Conservation (phyloP, 805 yeast genomes). For the Metschnikowia noctiluminum region DNA sequence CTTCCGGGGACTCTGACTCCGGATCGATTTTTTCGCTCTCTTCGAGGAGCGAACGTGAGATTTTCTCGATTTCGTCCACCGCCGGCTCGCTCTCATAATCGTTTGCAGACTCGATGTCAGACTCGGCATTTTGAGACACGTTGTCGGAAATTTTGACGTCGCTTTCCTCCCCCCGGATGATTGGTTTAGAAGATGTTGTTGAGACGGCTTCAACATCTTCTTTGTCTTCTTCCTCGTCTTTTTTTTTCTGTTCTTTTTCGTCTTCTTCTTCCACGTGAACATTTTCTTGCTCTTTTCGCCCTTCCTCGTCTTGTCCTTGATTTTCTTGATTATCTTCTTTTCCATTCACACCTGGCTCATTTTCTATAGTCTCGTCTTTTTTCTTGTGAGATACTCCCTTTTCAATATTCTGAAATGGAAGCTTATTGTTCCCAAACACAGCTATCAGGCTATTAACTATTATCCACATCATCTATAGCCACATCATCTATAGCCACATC, state of each 20-base stretch:
- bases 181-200: too few species aligned
- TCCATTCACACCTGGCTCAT: neutral
- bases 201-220: neutral
- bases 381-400: neutral
- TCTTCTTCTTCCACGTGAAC: neutral
- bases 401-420: too few species aligned
- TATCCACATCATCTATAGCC: too few species aligned
- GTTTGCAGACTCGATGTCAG: neutral
- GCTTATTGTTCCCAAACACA: too few species aligned
- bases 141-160: too few species aligned
- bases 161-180: too few species aligned
- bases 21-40: neutral
- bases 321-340: neutral
- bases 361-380: constrained; percentile 1
- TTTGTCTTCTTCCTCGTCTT: neutral
- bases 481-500: too few species aligned
- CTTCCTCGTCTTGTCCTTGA: neutral
- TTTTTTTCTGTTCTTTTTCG: neutral
- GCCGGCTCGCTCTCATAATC: neutral
- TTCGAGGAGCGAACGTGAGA: constrained; percentile 1
- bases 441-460: too few species aligned
- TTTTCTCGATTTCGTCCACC: neutral
- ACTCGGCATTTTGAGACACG: neutral
- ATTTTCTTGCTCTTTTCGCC: neutral
- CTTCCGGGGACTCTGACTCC: neutral